Conservation (phyloP, 164 flowering plant genomes). For the Magnolia changhungtana region DNA sequence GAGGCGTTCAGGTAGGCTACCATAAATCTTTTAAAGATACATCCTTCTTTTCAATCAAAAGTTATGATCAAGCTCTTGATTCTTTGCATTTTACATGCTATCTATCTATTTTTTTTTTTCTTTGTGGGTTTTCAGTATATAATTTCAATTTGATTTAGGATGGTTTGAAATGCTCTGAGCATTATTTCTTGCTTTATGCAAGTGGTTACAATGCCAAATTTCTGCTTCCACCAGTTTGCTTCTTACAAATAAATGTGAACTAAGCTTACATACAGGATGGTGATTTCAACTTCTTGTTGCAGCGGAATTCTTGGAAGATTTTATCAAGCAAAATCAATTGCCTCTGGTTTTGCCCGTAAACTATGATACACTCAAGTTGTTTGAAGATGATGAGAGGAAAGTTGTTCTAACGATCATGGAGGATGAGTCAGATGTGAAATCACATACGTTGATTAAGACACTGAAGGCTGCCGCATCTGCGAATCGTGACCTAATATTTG, state of each 20-base stretch:
- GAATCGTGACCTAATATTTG: conserved; percentile 85
- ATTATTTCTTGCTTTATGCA: too few relatives aligned
- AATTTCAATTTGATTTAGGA: too few relatives aligned
- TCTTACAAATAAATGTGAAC: neutral
- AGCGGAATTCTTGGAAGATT: conserved; percentile 76
- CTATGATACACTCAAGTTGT: conserved; percentile 62
- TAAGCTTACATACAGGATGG: neutral
- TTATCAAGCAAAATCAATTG: conserved; percentile 66
- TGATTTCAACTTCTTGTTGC: conserved; percentile 25
- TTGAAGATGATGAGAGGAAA: conserved; percentile 84
- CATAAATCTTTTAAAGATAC: too few relatives aligned
- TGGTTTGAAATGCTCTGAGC: too few relatives aligned
- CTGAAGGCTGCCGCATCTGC: conserved; percentile 95
- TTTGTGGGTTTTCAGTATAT: too few relatives aligned
- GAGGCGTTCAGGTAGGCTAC: too few relatives aligned
- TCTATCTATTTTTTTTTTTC: too few relatives aligned
- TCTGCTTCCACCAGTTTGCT: neutral
- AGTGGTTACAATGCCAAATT: neutral
- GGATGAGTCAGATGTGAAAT: conserved; percentile 66
- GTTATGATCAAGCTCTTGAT: too few relatives aligned
- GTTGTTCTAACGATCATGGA: conserved; percentile 65
- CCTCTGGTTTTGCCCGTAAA: conserved; percentile 73
- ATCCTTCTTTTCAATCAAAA: too few relatives aligned
- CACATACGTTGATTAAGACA: conserved; percentile 54
- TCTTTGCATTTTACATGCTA: too few relatives aligned